A percentile compares a stretch with the other conserved stretches of the same genome.
Conservation (phyloP, 2,329 filamentous ascomycete species). For the Apiospora rasikravindrae region DNA sequence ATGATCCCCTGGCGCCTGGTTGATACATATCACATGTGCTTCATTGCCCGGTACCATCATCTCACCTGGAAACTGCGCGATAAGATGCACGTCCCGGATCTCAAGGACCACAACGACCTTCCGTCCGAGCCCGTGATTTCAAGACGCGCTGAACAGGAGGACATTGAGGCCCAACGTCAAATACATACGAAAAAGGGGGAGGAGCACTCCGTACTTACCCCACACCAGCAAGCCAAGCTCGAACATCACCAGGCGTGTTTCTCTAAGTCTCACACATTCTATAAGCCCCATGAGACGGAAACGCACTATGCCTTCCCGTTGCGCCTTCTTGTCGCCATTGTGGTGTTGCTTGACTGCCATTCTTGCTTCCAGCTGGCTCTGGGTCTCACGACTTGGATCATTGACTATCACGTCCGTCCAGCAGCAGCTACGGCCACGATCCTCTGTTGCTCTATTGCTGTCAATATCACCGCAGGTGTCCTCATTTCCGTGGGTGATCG, state of each 20-base stretch:
- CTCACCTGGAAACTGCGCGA: slow-evolving; percentile 69
- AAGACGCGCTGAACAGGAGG: slow-evolving; percentile 50
- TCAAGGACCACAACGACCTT: slow-evolving; percentile 73
- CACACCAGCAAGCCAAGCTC: slow-evolving; percentile 70
- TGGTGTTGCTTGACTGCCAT: slow-evolving; percentile 80
- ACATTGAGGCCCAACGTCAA: slow-evolving; percentile 47
- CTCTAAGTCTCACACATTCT: slow-evolving; percentile 83
- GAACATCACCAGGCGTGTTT: slow-evolving; percentile 82
- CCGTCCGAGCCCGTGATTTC: slow-evolving; percentile 48
- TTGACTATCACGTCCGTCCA: slow-evolving; percentile 71
- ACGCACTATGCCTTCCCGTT: slow-evolving; percentile 83
- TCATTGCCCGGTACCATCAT: slow-evolving; percentile 73
- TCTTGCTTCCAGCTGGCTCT: slow-evolving; percentile 81
- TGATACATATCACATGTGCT: slow-evolving; percentile 89
- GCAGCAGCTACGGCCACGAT: slow-evolving; percentile 80
- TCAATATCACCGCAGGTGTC: slow-evolving; percentile 78
- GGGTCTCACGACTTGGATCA: slow-evolving; percentile 79
- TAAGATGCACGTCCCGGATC: slow-evolving; percentile 63
- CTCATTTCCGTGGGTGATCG: slow-evolving; percentile 79
- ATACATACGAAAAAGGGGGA: slow-evolving; percentile 45
- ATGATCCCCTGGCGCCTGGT: slow-evolving; percentile 76
- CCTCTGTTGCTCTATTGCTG: slow-evolving; percentile 77
- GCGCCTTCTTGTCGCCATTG: slow-evolving; percentile 74
- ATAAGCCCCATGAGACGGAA: slow-evolving; percentile 84
- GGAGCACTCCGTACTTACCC: slow-evolving; percentile 65